A percentile compares a stretch with the other conserved stretches of the same genome.
These are phyloP conservation scores for Aspergillus nidulans DNA, from an alignment of 495 filamentous ascomycete species.

Conservation along the genomic window DNA sequence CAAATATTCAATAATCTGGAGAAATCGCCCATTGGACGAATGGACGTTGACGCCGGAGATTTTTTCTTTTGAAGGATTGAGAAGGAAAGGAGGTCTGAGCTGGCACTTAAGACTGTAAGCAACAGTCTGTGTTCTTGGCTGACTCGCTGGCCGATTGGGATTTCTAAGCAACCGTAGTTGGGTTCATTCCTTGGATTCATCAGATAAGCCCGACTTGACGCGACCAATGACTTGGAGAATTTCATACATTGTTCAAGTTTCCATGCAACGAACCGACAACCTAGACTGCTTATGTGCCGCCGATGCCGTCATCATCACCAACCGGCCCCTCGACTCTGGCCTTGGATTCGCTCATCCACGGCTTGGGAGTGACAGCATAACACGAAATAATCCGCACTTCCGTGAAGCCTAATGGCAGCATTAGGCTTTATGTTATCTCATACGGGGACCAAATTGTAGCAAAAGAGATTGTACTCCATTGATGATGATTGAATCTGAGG, in stretches of 20 bases:
- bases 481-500: not conserved
- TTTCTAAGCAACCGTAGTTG: not conserved
- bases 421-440: not conserved
- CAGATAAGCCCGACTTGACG: constrained; percentile 1
- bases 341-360: not conserved
- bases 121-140: not conserved
- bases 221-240: not conserved
- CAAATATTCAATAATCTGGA: not conserved
- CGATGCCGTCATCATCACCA: not conserved
- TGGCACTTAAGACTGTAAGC: not conserved
- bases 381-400: not conserved
- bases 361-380: not conserved
- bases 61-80: too few relatives aligned
- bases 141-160: not conserved
- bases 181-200: not conserved
- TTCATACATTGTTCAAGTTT: too few relatives aligned
- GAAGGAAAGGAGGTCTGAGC: not conserved
- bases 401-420: not conserved
- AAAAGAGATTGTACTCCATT: too few relatives aligned
- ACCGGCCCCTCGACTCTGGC: not conserved
- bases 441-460: too few relatives aligned
- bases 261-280: not conserved
- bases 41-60: not conserved
- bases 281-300: not conserved
- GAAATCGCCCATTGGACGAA: not conserved